A percentile compares a stretch with the other conserved stretches of the same genome.
These are phyloP conservation scores for Bauhinia variegata DNA, from an alignment of 306 rosid genomes.

Conservation along the genomic window DNA sequence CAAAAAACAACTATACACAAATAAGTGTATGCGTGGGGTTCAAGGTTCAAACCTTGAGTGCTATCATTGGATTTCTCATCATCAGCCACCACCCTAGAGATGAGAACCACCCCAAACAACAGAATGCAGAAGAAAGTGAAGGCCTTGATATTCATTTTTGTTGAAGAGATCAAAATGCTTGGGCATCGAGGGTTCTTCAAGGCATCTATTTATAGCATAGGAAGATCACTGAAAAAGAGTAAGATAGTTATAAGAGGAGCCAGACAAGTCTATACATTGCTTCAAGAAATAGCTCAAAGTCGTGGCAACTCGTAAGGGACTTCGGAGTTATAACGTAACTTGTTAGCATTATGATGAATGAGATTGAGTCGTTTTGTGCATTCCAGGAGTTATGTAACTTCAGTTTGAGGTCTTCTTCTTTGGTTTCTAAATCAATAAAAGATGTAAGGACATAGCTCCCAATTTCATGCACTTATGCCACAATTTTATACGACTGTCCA, in stretches of 20 bases:
- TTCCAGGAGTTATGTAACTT: not conserved
- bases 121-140: conserved; percentile 22
- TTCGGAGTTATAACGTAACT: too few relatives aligned
- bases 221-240: not conserved
- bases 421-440: not conserved
- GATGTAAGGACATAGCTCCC: not conserved
- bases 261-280: not conserved
- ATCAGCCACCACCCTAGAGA: conserved; percentile 29
- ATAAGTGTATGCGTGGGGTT: too few relatives aligned
- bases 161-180: not conserved
- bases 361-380: not conserved
- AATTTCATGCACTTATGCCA: not conserved
- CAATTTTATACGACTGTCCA: not conserved
- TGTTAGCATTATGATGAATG: not conserved
- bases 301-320: too few relatives aligned
- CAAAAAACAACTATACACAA: too few relatives aligned
- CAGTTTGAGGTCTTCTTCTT: not conserved
- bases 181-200: not conserved
- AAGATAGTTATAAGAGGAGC: not conserved
- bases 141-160: conserved; percentile 33
- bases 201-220: not conserved
- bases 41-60: conserved; percentile 5
- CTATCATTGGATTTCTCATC: conserved; percentile 6
- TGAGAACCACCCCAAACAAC: conserved; percentile 5
- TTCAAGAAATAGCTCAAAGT: too few relatives aligned